Evolutionary conservation across 1,139 yeast species (phyloP).

Genomic region (Pichia sp.): DNA sequence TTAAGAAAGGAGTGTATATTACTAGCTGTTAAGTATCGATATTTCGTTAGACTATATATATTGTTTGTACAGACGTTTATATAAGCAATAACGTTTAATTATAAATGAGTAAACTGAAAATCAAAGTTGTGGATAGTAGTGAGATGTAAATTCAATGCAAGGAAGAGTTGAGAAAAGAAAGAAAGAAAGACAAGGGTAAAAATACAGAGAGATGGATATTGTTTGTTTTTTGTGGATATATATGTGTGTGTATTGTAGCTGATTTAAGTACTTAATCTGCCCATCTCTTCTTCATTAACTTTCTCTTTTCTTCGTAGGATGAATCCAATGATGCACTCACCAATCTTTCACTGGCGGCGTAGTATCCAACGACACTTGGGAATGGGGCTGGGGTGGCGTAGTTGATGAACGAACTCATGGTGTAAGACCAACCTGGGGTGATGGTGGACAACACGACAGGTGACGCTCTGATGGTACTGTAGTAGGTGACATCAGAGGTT

Average conservation of each 20-base stretch:
- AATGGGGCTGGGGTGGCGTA: slow-evolving; percentile 66
- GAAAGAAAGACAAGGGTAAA: too few relatives aligned
- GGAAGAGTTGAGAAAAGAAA: too few relatives aligned
- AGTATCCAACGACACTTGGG: slow-evolving; percentile 59
- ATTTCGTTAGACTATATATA: too few relatives aligned
- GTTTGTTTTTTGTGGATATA: too few relatives aligned
- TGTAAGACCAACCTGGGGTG: slow-evolving; percentile 84
- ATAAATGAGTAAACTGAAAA: too few relatives aligned
- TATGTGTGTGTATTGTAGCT: too few relatives aligned
- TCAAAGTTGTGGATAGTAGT: too few relatives aligned
- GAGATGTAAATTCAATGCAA: background rate
- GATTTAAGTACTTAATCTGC: slow-evolving; percentile 29
- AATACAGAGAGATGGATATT: too few relatives aligned
- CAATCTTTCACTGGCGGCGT: slow-evolving; percentile 35
- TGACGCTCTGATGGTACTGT: slow-evolving; percentile 40
- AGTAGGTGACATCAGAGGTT: slow-evolving; percentile 64
- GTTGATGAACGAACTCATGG: slow-evolving; percentile 61
- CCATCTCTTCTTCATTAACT: slow-evolving; percentile 33
- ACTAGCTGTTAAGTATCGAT: too few relatives aligned
- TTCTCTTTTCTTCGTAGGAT: slow-evolving; percentile 21
- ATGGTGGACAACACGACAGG: slow-evolving; percentile 58
- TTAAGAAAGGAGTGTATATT: background rate
- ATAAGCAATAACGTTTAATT: too few relatives aligned
- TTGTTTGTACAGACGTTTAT: too few relatives aligned
- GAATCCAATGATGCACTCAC: slow-evolving; percentile 32